Conservation (phyloP, 2,329 filamentous ascomycete genomes). For the Xylaria sp. region DNA sequence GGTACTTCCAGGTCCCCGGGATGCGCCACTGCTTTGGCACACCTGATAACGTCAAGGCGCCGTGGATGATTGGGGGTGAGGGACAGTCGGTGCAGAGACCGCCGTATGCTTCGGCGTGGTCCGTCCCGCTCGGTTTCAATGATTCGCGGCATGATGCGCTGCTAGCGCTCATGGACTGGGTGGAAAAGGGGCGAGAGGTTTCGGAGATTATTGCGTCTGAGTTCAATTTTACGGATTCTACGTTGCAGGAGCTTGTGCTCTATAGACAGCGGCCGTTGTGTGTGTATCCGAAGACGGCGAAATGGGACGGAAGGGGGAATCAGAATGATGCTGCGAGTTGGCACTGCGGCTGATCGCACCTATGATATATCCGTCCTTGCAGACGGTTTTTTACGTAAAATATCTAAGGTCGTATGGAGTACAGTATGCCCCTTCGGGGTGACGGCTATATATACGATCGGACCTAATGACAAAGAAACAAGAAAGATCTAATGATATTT, state of each 20-base stretch:
- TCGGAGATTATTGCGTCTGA: slow-evolving; percentile 39
- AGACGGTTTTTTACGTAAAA: not conserved
- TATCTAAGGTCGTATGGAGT: too few species aligned
- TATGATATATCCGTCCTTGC: not conserved
- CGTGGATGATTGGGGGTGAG: slow-evolving; percentile 40
- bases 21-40: slow-evolving; percentile 50
- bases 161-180: slow-evolving; percentile 41
- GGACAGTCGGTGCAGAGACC: slow-evolving; percentile 39
- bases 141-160: slow-evolving; percentile 38
- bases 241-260: slow-evolving; percentile 39
- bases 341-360: slow-evolving; percentile 35
- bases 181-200: slow-evolving; percentile 36
- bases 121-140: slow-evolving; percentile 37
- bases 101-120: slow-evolving; percentile 37
- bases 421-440: too few species aligned
- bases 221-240: slow-evolving; percentile 37
- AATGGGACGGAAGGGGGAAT: slow-evolving; percentile 42
- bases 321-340: slow-evolving; percentile 42
- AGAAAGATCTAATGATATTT: too few species aligned
- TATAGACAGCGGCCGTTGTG: slow-evolving; percentile 51
- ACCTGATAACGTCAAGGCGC: slow-evolving; percentile 36
- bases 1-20: slow-evolving; percentile 52
- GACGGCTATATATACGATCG: too few species aligned
- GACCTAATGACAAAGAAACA: too few species aligned
- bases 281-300: slow-evolving; percentile 40